Conservation (phyloP, 805 yeast species). For the Maudiozyma serrabonitensis region DNA sequence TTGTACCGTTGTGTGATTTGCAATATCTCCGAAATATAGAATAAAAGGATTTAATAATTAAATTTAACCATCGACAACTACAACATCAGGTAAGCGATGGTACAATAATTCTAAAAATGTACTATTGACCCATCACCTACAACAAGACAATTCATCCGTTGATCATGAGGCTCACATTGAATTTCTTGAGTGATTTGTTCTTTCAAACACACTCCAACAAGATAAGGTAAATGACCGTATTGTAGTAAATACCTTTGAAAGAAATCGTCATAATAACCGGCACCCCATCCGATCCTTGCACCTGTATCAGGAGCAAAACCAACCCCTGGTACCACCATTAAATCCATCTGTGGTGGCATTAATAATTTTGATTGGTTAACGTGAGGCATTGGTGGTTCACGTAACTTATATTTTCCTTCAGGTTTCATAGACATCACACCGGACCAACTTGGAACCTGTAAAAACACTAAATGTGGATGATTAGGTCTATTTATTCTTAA, state of each 20-base stretch:
- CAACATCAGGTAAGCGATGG: too few relatives aligned
- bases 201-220: constrained; percentile 24
- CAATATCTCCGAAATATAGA: too few relatives aligned
- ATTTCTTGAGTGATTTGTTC: constrained; percentile 22
- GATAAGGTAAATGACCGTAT: constrained; percentile 16
- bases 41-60: too few relatives aligned
- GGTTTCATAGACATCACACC: constrained; percentile 46
- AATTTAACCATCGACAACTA: too few relatives aligned
- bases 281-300: constrained; percentile 80
- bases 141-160: constrained; percentile 23
- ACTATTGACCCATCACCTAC: constrained; percentile 21
- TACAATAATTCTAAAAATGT: constrained; percentile 7
- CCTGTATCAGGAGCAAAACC: constrained; percentile 44
- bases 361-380: background rate
- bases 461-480: constrained; percentile 46
- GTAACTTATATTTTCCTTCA: constrained; percentile 53
- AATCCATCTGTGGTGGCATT: constrained; percentile 40
- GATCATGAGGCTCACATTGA: constrained; percentile 25
- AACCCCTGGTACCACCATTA: constrained; percentile 77
- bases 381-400: constrained; percentile 46
- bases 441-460: constrained; percentile 34
- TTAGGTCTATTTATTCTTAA: constrained; percentile 11
- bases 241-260: constrained; percentile 37
- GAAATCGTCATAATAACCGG: constrained; percentile 82
- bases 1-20: too few relatives aligned